These are phyloP conservation scores for Aspergillus flavus DNA, from an alignment of 2,329 filamentous ascomycete species.

Conservation along the genomic window DNA sequence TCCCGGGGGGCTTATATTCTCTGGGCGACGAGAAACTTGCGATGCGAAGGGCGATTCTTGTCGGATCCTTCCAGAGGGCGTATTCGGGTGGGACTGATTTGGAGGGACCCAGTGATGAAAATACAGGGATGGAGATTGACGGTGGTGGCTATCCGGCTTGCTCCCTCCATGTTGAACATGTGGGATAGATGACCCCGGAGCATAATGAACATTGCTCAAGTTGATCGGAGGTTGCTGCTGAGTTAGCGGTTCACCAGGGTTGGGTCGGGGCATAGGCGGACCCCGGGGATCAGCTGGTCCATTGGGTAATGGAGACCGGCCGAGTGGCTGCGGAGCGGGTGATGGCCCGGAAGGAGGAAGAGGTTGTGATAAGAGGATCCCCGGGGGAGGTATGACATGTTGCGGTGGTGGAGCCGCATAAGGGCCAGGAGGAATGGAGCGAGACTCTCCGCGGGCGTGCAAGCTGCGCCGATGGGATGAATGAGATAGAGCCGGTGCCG, in stretches of 20 bases:
- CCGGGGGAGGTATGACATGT: conserved; percentile 18
- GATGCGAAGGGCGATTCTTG: conserved; percentile 50
- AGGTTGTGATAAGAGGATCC: conserved; percentile 28
- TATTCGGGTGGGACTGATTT: conserved; percentile 67
- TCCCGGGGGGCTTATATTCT: conserved; percentile 70
- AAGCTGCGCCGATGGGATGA: conserved; percentile 24
- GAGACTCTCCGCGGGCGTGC: conserved; percentile 23
- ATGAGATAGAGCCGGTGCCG: conserved; percentile 22
- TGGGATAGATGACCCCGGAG: conserved; percentile 42
- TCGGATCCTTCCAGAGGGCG: conserved; percentile 72
- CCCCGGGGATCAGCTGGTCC: conserved; percentile 20
- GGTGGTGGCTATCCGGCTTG: conserved; percentile 59
- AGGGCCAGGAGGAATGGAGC: conserved; percentile 35
- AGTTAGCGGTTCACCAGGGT: conserved; percentile 46
- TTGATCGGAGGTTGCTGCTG: conserved; percentile 38
- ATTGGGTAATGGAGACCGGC: conserved; percentile 20
- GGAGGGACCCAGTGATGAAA: conserved; percentile 95
- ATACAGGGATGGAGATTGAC: conserved; percentile 73
- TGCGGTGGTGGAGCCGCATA: conserved; percentile 30
- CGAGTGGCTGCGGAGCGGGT: conserved; percentile 16
- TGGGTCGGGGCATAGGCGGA: conserved; percentile 33
- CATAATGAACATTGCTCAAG: conserved; percentile 27
- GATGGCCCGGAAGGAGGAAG: conserved; percentile 20
- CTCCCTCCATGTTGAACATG: conserved; percentile 57
- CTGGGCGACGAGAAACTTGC: conserved; percentile 53